These are phyloP conservation scores for Lachancea sp. DNA, from an alignment of 805 yeast species.

Conservation along the genomic window DNA sequence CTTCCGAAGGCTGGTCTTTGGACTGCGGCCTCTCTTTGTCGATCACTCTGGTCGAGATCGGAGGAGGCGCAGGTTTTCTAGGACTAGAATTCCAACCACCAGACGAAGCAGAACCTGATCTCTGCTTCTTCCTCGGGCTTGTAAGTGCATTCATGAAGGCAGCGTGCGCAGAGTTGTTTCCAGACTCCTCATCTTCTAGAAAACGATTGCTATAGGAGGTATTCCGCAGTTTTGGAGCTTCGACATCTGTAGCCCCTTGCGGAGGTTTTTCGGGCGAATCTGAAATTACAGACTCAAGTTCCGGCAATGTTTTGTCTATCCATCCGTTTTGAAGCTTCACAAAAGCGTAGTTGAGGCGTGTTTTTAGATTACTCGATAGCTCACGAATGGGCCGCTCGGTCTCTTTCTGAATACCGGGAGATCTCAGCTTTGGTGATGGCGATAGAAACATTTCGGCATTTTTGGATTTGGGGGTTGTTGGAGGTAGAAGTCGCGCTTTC, in stretches of 20 bases:
- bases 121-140: constrained; percentile 28
- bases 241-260: too few species aligned
- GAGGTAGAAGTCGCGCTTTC: constrained; percentile 24
- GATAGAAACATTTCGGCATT: constrained; percentile 29
- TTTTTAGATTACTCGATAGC: constrained; percentile 36
- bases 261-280: neutral
- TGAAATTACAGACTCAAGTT: constrained; percentile 18
- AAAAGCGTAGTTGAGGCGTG: constrained; percentile 38
- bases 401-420: constrained; percentile 23
- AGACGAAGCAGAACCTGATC: constrained; percentile 7
- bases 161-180: constrained; percentile 34
- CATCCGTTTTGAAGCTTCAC: constrained; percentile 33
- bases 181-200: constrained; percentile 19
- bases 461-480: constrained; percentile 31
- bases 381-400: constrained; percentile 36
- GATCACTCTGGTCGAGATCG: constrained; percentile 1
- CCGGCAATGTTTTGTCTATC: constrained; percentile 27
- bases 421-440: constrained; percentile 30
- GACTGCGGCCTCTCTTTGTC: neutral
- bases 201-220: constrained; percentile 11
- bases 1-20: constrained; percentile 29
- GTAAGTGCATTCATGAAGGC: constrained; percentile 38
- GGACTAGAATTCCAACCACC: constrained; percentile 1
- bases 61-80: constrained; percentile 1
- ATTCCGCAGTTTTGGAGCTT: constrained; percentile 10